Evolutionary conservation across 2,329 filamentous ascomycete species (phyloP).

Genomic region (Emmonsiellopsis sp.): DNA sequence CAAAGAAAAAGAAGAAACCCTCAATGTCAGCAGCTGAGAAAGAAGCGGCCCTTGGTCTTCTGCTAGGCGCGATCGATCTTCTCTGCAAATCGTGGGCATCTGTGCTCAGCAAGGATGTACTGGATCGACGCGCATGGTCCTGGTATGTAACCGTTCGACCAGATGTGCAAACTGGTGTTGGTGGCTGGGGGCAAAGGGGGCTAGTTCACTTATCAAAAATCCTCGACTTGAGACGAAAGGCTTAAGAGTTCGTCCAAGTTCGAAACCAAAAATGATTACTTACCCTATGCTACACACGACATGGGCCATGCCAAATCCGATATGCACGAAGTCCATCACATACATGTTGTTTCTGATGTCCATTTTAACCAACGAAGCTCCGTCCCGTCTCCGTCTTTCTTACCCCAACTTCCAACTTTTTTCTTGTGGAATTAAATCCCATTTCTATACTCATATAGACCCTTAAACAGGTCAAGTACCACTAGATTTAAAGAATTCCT

Average conservation of each 20-base stretch:
- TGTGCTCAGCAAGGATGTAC: constrained; percentile 53
- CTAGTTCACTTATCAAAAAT: constrained; percentile 58
- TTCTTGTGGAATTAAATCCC: too few relatives aligned
- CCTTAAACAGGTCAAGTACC: too few relatives aligned
- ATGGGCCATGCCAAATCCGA: too few relatives aligned
- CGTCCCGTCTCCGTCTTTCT: too few relatives aligned
- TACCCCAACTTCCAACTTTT: too few relatives aligned
- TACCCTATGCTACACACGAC: not conserved
- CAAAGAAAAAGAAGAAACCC: constrained; percentile 39
- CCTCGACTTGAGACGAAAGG: constrained; percentile 41
- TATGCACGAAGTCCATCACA: too few relatives aligned
- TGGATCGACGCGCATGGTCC: constrained; percentile 67
- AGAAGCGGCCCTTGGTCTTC: constrained; percentile 57
- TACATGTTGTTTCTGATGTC: too few relatives aligned
- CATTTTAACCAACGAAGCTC: too few relatives aligned
- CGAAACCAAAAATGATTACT: not conserved
- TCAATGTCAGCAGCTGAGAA: constrained; percentile 50
- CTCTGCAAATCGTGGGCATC: constrained; percentile 65
- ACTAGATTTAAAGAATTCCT: too few relatives aligned
- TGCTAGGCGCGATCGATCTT: constrained; percentile 62
- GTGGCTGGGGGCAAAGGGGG: constrained; percentile 76
- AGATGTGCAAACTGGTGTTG: constrained; percentile 60
- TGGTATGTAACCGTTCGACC: constrained; percentile 75
- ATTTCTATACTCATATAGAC: too few relatives aligned
- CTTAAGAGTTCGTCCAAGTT: not conserved